Conservation (phyloP, 1,284 basidiomycete genomes). For the Cystobasidium slooffiae region DNA sequence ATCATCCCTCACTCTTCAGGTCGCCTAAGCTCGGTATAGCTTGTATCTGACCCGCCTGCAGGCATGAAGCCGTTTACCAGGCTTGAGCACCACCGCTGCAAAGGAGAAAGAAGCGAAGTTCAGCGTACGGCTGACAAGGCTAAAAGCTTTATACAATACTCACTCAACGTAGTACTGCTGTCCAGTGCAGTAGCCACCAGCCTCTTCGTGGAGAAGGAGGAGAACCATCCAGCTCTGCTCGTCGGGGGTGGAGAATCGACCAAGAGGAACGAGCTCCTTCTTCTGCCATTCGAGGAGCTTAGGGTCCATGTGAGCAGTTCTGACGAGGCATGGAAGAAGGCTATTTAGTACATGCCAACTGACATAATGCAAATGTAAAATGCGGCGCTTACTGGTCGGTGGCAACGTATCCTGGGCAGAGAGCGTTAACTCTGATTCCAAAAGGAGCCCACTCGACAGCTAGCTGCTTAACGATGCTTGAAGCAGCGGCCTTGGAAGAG, state of each 20-base stretch:
- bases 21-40: too few relatives aligned
- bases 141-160: neutral
- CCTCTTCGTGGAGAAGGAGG: constrained; percentile 59
- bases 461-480: constrained; percentile 64
- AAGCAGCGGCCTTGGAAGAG: constrained; percentile 60
- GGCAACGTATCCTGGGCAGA: constrained; percentile 61
- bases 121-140: neutral
- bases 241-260: constrained; percentile 60
- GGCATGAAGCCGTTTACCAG: constrained; percentile 13
- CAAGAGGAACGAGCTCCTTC: constrained; percentile 56
- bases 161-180: constrained; percentile 36
- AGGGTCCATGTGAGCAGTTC: constrained; percentile 46
- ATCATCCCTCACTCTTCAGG: too few relatives aligned
- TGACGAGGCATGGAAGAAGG: neutral
- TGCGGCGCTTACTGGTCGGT: constrained; percentile 55
- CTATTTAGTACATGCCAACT: too few relatives aligned
- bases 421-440: constrained; percentile 66
- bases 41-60: too few relatives aligned
- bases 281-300: constrained; percentile 49
- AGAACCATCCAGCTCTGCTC: constrained; percentile 61
- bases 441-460: constrained; percentile 63
- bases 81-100: constrained; percentile 33
- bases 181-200: constrained; percentile 34
- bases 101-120: neutral
- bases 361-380: neutral